Evolutionary conservation across 2,329 filamentous ascomycete genomes (phyloP), one percentile per base, ranked within the genome.

Genomic region (Westerdykella ornata): DNA sequence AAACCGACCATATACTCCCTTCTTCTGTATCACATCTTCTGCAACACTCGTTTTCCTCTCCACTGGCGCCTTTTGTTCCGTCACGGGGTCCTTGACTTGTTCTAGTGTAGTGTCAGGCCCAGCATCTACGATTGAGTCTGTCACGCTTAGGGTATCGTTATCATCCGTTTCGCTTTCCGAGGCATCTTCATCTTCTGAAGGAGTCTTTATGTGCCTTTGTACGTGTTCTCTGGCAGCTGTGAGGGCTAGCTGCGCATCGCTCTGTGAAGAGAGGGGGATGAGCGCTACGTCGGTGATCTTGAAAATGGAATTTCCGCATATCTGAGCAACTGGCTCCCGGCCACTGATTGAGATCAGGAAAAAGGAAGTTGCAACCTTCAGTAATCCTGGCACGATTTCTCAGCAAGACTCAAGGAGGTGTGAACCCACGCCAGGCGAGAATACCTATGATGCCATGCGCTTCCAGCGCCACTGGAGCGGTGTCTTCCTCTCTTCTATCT

Each of bases 311-410:
- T 78, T 82, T 5, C 87, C 88, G 49, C 82, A 81, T 37, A 97
- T 81, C 49, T 89, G 83, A 3, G 92, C 92, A 37, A 97, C 88
- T 63, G 94, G 86, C 57, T 94, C 79, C 35, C 90, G 85, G 43
- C 81, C 79, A 16, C 84, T 88, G 56, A 98, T 94, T 9, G 87
- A 84, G 43, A 98, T 78, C 5, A 98, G 77, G 66, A 90, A 97
- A 49, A 81, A 85, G 19, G 82, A 77, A 29, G 81, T 84, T 16
- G 88, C 85, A 45, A 97, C 78, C 28, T 82, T 87, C 34, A 98
- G 77, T 1, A 98, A 71, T 16, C 92, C 90, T 97, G 37, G 1
- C 28, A 8, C 18, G 16, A 41, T 51, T 18, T 12, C 18, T 43
- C 26, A 43, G 16, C 22, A 17, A 33, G 3, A 4, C 3, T 33